Evolutionary conservation across 1,284 basidiomycete genomes (phyloP).

Genomic region (Takashimella tepidaria): DNA sequence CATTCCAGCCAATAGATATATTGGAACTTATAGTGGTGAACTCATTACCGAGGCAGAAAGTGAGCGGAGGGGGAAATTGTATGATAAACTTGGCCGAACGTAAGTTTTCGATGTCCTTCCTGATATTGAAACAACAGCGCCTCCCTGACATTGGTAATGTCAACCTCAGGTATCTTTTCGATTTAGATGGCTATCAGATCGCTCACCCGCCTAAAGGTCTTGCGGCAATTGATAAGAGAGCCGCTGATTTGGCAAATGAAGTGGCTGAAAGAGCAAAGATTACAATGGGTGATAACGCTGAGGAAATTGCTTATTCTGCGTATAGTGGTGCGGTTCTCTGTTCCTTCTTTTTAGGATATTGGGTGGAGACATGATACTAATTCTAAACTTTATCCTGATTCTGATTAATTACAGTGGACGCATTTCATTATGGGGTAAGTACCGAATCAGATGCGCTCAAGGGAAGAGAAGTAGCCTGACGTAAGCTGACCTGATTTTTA

Average conservation of each 20-base stretch:
- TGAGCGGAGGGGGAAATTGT: conserved; percentile 62
- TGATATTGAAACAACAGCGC: too few species aligned
- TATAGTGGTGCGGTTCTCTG: conserved; percentile 29
- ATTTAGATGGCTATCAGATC: conserved; percentile 70
- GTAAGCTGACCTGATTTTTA: conserved; percentile 17
- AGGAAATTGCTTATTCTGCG: conserved; percentile 31
- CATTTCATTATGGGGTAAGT: conserved; percentile 78
- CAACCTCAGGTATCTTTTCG: conserved; percentile 61
- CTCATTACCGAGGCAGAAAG: conserved; percentile 63
- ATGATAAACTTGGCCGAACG: conserved; percentile 70
- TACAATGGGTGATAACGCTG: conserved; percentile 41
- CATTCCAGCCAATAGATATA: conserved; percentile 64
- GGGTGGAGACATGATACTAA: too few species aligned
- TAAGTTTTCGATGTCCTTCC: too few species aligned
- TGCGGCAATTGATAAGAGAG: conserved; percentile 32
- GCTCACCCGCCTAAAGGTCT: conserved; percentile 43
- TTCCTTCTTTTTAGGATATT: not conserved
- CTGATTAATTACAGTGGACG: conserved; percentile 57
- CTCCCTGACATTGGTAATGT: too few species aligned
- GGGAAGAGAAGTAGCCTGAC: not conserved
- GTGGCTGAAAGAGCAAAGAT: conserved; percentile 18
- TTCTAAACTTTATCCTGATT: too few species aligned
- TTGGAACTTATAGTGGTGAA: conserved; percentile 83
- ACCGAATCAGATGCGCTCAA: not conserved
- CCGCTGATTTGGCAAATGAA: conserved; percentile 27